phyloP scores from a whole-genome alignment of 768 basidiomycete genomes.

The Pulveroboletus sp. region DNA sequence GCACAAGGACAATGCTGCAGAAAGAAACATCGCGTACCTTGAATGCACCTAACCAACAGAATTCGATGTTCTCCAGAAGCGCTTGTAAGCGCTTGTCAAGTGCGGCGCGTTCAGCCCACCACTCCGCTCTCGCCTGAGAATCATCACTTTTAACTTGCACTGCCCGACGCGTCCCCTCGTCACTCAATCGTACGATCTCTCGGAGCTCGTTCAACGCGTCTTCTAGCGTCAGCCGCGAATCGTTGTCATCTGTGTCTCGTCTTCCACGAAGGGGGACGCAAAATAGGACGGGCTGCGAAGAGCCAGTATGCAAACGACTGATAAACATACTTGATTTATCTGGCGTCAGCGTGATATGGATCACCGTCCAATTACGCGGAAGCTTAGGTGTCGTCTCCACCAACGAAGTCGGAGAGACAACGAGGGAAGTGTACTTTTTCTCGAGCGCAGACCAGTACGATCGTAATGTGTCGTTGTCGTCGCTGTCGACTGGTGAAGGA shows the following conservation, averaged over 20 bases:
- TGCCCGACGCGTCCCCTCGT: constrained; percentile 70
- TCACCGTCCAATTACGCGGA: constrained; percentile 75
- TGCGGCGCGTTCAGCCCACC: constrained; percentile 81
- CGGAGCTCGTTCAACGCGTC: constrained; percentile 67
- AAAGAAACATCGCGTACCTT: constrained; percentile 53
- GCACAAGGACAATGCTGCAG: neutral
- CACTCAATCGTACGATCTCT: constrained; percentile 76
- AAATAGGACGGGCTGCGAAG: constrained; percentile 65
- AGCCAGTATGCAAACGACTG: constrained; percentile 63
- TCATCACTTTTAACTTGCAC: constrained; percentile 66
- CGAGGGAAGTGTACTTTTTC: constrained; percentile 41
- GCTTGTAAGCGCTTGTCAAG: constrained; percentile 75
- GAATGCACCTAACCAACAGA: constrained; percentile 96
- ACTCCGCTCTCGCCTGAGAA: constrained; percentile 56
- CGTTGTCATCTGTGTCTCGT: constrained; percentile 68
- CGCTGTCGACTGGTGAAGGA: constrained; percentile 24
- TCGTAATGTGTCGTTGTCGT: constrained; percentile 37
- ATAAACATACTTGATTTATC: constrained; percentile 82
- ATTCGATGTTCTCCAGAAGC: constrained; percentile 82
- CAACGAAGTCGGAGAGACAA: constrained; percentile 31
- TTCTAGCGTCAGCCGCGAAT: constrained; percentile 68
- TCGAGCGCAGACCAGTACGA: constrained; percentile 62
- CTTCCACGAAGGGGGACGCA: constrained; percentile 84
- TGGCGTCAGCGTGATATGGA: constrained; percentile 78
- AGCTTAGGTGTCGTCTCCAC: constrained; percentile 43